phyloP scores from a whole-genome alignment of 371 early-diverging fungal genomes.

The Lichtheimia hyalospora region DNA sequence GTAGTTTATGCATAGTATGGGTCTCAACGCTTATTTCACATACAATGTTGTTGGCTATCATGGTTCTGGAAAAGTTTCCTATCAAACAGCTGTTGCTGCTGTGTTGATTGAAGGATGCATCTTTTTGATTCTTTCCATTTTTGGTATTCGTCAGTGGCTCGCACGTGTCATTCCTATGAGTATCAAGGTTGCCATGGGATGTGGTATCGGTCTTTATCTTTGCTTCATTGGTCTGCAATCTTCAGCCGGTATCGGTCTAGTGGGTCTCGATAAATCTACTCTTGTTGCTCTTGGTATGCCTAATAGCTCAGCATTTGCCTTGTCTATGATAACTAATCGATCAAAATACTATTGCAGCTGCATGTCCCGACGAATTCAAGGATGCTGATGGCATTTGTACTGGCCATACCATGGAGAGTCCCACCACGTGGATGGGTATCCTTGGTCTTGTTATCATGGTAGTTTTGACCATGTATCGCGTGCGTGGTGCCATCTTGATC shows the following conservation, averaged over 20 bases:
- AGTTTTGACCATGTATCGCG: constrained; percentile 60
- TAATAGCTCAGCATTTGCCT: no score
- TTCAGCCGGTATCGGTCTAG: constrained; percentile 78
- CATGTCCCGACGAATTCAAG: constrained; percentile 57
- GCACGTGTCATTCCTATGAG: constrained; percentile 71
- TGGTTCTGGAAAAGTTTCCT: constrained; percentile 67
- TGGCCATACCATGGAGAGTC: constrained; percentile 63
- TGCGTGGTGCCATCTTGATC: constrained; percentile 74
- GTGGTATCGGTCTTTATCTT: constrained; percentile 79
- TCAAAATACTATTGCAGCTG: constrained; percentile 28
- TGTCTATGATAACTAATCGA: no score
- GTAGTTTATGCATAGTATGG: constrained; percentile 51
- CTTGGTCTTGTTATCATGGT: constrained; percentile 74
- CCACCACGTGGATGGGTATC: constrained; percentile 75
- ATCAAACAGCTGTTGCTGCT: constrained; percentile 74
- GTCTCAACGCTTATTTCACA: constrained; percentile 80
- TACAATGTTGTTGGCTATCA: constrained; percentile 81
- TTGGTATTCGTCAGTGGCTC: constrained; percentile 80
- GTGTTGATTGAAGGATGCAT: constrained; percentile 81
- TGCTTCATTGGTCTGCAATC: constrained; percentile 76
- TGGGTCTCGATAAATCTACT: constrained; percentile 59
- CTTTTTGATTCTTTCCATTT: constrained; percentile 67
- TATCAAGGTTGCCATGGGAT: constrained; percentile 75
- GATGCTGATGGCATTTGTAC: constrained; percentile 54
- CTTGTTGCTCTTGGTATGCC: constrained; percentile 61